phyloP scores from a whole-genome alignment of 75 land plant genomes.

The Gnetum montanum region DNA sequence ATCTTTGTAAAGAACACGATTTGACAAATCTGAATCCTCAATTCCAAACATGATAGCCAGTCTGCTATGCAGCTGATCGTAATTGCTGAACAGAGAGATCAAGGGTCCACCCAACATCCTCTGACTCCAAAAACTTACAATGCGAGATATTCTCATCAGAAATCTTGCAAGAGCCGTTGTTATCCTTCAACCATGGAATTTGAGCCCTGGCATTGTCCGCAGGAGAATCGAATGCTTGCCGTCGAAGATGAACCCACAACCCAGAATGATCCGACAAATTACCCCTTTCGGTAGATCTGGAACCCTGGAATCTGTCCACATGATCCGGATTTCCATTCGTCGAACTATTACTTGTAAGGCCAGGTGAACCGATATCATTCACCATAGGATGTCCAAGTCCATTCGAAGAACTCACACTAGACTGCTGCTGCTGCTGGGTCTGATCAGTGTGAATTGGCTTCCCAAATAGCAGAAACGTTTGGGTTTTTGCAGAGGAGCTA shows the following conservation, averaged over 20 bases:
- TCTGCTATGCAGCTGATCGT: constrained; percentile 35
- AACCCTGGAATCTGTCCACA: constrained; percentile 4
- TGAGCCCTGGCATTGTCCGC: constrained; percentile 13
- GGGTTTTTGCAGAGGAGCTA: constrained; percentile 11
- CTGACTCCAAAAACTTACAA: constrained; percentile 43
- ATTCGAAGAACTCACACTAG: constrained; percentile 38
- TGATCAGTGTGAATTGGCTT: constrained; percentile 29
- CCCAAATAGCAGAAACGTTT: constrained; percentile 42
- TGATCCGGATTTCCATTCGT: constrained; percentile 9
- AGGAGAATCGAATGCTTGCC: constrained; percentile 1
- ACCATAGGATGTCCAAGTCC: constrained; percentile 10
- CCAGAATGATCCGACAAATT: constrained; percentile 6
- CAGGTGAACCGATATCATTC: constrained; percentile 9
- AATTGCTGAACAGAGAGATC: constrained; percentile 29
- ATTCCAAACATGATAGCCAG: constrained; percentile 36
- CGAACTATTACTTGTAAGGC: constrained; percentile 9
- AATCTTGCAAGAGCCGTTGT: too few species aligned
- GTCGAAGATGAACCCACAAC: constrained; percentile 2
- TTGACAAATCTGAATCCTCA: constrained; percentile 15
- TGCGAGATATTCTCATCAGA: constrained; percentile 17
- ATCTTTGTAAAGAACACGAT: constrained; percentile 32
- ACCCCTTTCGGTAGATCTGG: constrained; percentile 7
- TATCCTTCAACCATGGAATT: constrained; percentile 26
- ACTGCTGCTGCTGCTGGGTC: constrained; percentile 17
- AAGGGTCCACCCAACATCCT: constrained; percentile 49